Conservation (phyloP, 352 stramenopile species). For the Phytophthora pini region DNA sequence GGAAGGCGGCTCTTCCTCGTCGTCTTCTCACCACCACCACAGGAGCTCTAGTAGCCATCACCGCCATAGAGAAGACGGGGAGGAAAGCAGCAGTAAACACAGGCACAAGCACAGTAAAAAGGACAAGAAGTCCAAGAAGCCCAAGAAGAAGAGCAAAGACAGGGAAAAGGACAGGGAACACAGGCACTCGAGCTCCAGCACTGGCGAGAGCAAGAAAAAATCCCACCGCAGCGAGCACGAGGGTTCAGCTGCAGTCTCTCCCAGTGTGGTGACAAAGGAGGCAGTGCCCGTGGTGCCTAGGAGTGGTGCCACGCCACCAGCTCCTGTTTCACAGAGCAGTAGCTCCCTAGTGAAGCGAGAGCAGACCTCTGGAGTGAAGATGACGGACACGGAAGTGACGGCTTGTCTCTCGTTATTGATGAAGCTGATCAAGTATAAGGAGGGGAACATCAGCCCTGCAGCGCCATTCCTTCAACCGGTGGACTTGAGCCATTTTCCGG, state of each 20-base stretch:
- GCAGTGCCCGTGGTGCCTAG: neutral
- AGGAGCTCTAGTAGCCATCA: conserved; percentile 20
- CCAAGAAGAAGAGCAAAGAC: conserved; percentile 79
- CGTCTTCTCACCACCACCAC: conserved; percentile 22
- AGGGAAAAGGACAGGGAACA: conserved; percentile 58
- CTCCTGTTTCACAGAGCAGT: conserved; percentile 20
- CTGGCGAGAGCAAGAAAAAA: conserved; percentile 52
- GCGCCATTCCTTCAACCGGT: conserved; percentile 85
- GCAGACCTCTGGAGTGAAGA: conserved; percentile 39
- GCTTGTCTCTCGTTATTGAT: conserved; percentile 73
- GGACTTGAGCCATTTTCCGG: conserved; percentile 81
- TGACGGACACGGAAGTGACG: conserved; percentile 60
- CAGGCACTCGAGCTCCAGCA: conserved; percentile 41
- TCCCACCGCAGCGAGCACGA: conserved; percentile 38
- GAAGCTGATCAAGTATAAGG: conserved; percentile 90
- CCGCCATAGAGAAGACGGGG: conserved; percentile 37
- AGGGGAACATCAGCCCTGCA: conserved; percentile 70
- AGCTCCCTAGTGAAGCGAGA: conserved; percentile 37
- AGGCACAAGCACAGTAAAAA: conserved; percentile 69
- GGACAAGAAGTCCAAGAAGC: conserved; percentile 79
- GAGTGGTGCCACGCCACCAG: neutral
- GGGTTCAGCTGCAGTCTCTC: conserved; percentile 3
- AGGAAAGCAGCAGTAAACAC: conserved; percentile 44
- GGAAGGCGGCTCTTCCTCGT: conserved; percentile 15
- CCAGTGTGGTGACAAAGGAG: conserved; percentile 8